phyloP scores from a whole-genome alignment of 805 yeast genomes.

The Starmerella tilneyi region DNA sequence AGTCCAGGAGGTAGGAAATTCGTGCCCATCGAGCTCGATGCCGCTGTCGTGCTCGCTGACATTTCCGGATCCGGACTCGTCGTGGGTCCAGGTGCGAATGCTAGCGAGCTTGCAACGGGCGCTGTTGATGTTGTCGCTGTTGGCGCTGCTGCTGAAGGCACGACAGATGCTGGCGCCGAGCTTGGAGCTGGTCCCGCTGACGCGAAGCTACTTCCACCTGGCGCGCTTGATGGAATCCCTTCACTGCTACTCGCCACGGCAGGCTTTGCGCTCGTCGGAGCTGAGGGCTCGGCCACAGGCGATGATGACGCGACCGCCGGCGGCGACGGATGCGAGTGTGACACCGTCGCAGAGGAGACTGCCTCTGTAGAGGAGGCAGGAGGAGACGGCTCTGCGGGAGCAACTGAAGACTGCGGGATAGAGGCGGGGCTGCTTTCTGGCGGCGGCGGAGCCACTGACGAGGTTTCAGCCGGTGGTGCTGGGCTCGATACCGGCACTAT shows the following conservation, averaged over 20 bases:
- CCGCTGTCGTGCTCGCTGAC: background rate
- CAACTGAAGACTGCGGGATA: background rate
- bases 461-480: background rate
- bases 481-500: background rate
- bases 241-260: background rate
- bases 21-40: constrained; percentile 19
- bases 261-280: background rate
- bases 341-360: background rate
- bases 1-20: constrained; percentile 41
- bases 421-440: background rate
- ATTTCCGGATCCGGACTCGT: background rate
- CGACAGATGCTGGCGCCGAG: background rate
- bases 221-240: too few relatives aligned
- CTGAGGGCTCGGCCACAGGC: background rate
- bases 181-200: too few relatives aligned
- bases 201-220: too few relatives aligned
- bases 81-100: background rate
- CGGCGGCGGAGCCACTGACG: background rate
- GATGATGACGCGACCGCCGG: background rate
- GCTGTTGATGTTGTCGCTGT: background rate
- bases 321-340: background rate
- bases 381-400: background rate
- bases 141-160: background rate
- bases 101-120: background rate
- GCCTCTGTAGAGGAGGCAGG: background rate